Evolutionary conservation across 768 basidiomycete genomes (phyloP).

Genomic region (Boletus insuetus): DNA sequence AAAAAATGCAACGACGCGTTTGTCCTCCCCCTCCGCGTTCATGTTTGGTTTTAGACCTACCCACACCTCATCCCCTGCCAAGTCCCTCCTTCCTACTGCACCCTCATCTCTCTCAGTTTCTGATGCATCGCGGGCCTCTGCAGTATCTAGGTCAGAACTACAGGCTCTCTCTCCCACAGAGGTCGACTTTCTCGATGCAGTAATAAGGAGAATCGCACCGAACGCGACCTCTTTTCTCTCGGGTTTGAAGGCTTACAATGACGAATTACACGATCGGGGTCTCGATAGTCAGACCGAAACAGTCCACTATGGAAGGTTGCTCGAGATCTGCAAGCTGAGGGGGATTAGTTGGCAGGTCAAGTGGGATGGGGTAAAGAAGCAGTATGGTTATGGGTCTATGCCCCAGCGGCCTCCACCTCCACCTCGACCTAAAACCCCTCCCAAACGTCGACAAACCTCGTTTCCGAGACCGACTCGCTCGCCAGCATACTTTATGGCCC

Average conservation of each 20-base stretch:
- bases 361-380: conserved; percentile 69
- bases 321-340: conserved; percentile 80
- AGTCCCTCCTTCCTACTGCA: conserved; percentile 22
- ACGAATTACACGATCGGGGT: conserved; percentile 68
- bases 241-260: conserved; percentile 84
- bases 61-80: conserved; percentile 47
- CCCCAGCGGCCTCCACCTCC: conserved; percentile 7
- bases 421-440: conserved; percentile 16
- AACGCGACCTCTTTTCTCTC: conserved; percentile 73
- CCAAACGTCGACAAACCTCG: conserved; percentile 14
- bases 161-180: conserved; percentile 51
- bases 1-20: conserved; percentile 17
- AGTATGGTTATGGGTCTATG: conserved; percentile 41
- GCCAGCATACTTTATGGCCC: conserved; percentile 21
- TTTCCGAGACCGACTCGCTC: conserved; percentile 24
- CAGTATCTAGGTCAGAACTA: conserved; percentile 47
- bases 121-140: conserved; percentile 42
- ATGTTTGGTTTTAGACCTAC: conserved; percentile 50
- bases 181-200: conserved; percentile 70
- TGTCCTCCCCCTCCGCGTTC: background rate
- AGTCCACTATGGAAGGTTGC: conserved; percentile 74
- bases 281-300: conserved; percentile 78
- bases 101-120: conserved; percentile 7
- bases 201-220: conserved; percentile 65
- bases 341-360: conserved; percentile 80